Evolutionary conservation across 768 basidiomycete species (phyloP).

Genomic region (Suillus hirtellus): DNA sequence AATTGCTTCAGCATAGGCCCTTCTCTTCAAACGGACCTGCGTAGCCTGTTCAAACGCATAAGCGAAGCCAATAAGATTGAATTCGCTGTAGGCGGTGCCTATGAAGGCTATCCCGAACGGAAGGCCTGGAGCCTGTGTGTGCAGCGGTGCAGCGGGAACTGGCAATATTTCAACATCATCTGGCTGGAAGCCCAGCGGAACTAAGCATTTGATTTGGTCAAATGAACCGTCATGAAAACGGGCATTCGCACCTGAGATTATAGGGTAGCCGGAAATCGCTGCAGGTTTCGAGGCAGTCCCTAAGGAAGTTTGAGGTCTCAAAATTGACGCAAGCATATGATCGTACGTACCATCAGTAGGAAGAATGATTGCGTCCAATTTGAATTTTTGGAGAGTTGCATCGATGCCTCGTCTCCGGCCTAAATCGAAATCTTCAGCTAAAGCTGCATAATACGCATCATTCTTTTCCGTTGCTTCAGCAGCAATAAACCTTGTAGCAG

Average conservation of each 20-base stretch:
- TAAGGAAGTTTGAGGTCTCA: slow-evolving; percentile 7
- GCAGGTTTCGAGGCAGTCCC: slow-evolving; percentile 32
- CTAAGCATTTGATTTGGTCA: slow-evolving; percentile 23
- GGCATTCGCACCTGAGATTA: slow-evolving; percentile 53
- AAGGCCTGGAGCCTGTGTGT: slow-evolving; percentile 41
- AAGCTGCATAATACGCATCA: slow-evolving; percentile 43
- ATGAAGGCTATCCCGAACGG: slow-evolving; percentile 66
- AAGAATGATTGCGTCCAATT: slow-evolving; percentile 54
- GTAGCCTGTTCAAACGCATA: slow-evolving; percentile 71
- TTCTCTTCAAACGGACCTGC: slow-evolving; percentile 46
- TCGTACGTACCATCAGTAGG: slow-evolving; percentile 39
- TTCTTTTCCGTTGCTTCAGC: slow-evolving; percentile 35
- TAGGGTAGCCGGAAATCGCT: slow-evolving; percentile 67
- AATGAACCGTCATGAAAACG: slow-evolving; percentile 1
- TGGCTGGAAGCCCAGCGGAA: slow-evolving; percentile 63
- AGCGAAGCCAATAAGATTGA: slow-evolving; percentile 54
- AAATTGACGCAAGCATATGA: neutral
- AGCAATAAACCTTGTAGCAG: slow-evolving; percentile 19
- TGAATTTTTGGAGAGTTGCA: slow-evolving; percentile 44
- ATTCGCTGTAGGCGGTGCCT: slow-evolving; percentile 62
- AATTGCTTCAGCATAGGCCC: slow-evolving; percentile 52
- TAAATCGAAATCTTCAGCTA: slow-evolving; percentile 48
- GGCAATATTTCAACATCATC: slow-evolving; percentile 42
- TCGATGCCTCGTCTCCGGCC: slow-evolving; percentile 58
- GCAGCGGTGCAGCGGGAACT: slow-evolving; percentile 43